Evolutionary conservation across 208 protist genomes (phyloP), one percentile per base, ranked within the genome.

Genomic region (Blechomonas ayalai): DNA sequence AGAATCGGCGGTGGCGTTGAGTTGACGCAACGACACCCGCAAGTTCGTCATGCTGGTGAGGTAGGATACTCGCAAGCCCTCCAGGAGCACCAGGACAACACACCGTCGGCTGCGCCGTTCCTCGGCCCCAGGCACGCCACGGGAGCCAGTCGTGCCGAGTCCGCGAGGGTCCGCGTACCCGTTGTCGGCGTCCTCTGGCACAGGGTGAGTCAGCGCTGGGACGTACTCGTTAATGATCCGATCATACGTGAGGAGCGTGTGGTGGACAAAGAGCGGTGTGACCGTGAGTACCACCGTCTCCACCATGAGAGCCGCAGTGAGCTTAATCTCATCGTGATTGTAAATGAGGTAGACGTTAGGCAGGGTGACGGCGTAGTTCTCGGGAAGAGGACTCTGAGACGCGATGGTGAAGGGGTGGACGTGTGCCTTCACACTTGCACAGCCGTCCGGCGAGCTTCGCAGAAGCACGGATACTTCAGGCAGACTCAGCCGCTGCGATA

Each of bases 21-120:
- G 27, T 9, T 34, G 54, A 29, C 55, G 42, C 10, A 86, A 39
- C 3, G 86, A 83, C 34, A 90, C 75, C 46, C 76, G 75, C 15
- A 94, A 61, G 45, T 85, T 90, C 0, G 76, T 82, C 65, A 90
- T 73, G 34, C 72, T 76, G 1, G 86, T 90, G 12, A 94, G 52
- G 52, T 86, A 85, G 24, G 78, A 83, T 7, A 85, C 48, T 7
- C 73, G 68, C 32, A 85, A 54, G 10, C 85, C 80, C 9, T 71
- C 52, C 24, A 90, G 32, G 1, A 93, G 45, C 42, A 90, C 80
- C 20, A 87, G 44, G 61, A 92, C 78, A 31, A 57, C 74, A 32
- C 41, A 41, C 26, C 49, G 49, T 18, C 49, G 49, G 4, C 33
- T 25, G 27, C 38, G 50, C 26, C 37, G 19, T 26, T 34, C 26